Evolutionary conservation across 2,329 filamentous ascomycete species (phyloP), one percentile per base, ranked within the genome.

Genomic region (Lasiodiplodia hormozganensis): DNA sequence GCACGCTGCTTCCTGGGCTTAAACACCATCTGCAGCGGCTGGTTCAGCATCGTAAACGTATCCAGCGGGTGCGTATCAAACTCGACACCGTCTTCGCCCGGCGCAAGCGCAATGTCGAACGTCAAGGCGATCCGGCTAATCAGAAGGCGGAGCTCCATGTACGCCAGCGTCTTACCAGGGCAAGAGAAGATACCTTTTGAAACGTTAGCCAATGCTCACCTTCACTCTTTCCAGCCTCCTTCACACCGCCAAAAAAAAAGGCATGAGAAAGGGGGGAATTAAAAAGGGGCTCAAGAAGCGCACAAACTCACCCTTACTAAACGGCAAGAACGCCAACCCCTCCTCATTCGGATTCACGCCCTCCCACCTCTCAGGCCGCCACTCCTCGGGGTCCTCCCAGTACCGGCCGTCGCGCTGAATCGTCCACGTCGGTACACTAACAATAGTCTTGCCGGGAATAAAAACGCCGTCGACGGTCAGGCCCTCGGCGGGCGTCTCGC

Each of bases 401-500:
- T 21, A 38, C 38, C 54, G 36, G 6, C 2, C 62, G 51, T 70
- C 70, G 12, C 69, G 53, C 11, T 69, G 62, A 53, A 73, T 72
- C 71, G 49, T 8, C 52, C 53, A 47, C 68, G 68, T 58, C n/a
- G 75, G 74, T 65, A 71, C 71, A 40, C 70, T 70, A n/a, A 75
- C 73, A 31, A 70, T 71, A 5, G 70, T 70, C 23, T 71, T 69
- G 2, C 78, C 78, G 0, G 80, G 80, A 2, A 82, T 74, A 67
- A 71, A 78, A 1, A 69, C 72, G 4, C 74, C 76, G 16, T 75
- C 80, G 28, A 82, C 74, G 21, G 70, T 70, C 38, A 82, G 72
- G 21, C 81, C 81, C 66, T 79, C 73, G 21, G 77, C 62, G 8
- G 81, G 81, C 1, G 81, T 82, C 14, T 77, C 58, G 3, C 82